Conservation (phyloP, 345 rosid species). For the Kandelia obovata region DNA sequence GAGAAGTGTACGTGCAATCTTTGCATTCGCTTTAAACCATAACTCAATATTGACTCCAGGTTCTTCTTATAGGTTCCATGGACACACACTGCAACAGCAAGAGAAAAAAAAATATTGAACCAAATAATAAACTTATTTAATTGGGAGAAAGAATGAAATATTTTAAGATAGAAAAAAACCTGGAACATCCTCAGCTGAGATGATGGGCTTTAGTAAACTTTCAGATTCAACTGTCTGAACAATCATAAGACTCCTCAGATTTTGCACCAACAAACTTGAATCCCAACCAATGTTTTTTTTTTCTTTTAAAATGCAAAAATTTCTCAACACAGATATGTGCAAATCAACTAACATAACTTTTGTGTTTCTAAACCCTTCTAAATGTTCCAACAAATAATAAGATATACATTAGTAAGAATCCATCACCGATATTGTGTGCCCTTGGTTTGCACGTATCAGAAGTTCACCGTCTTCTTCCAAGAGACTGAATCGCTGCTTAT, state of each 20-base stretch:
- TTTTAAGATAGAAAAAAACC: slow-evolving; percentile 29
- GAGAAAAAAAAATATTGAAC: background rate
- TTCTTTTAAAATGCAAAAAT: background rate
- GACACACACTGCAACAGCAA: slow-evolving; percentile 59
- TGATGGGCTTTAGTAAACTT: slow-evolving; percentile 62
- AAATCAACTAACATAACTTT: too few species aligned
- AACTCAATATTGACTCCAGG: slow-evolving; percentile 65
- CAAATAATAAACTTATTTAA: slow-evolving; percentile 1
- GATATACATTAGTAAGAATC: background rate
- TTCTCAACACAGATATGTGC: background rate
- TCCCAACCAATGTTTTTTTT: background rate
- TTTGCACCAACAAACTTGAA: background rate
- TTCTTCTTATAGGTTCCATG: slow-evolving; percentile 84
- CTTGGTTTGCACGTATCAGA: slow-evolving; percentile 90
- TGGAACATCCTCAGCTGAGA: slow-evolving; percentile 68
- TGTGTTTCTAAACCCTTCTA: background rate
- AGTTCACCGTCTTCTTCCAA: slow-evolving; percentile 72
- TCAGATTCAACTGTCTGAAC: slow-evolving; percentile 74
- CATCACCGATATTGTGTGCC: slow-evolving; percentile 68
- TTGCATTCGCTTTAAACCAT: slow-evolving; percentile 78
- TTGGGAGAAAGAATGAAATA: background rate
- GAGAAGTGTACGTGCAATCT: slow-evolving; percentile 89
- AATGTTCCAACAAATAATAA: background rate
- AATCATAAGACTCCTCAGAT: slow-evolving; percentile 3
- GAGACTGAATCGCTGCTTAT: slow-evolving; percentile 78